phyloP scores from a whole-genome alignment of 73 alveolate genomes.

The Tetrahymena borealis region DNA sequence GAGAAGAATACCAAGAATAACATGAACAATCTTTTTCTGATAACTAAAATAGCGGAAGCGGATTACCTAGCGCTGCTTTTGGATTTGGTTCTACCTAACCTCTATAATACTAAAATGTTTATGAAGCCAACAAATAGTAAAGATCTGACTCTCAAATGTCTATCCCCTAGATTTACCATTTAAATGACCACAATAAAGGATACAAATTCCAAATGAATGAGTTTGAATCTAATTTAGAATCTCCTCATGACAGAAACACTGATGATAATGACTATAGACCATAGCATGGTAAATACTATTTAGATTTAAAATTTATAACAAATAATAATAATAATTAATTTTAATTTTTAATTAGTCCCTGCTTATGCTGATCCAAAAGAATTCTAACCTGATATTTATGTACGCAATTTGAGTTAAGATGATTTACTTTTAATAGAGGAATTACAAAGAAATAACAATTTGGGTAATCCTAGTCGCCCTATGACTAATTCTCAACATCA shows the following conservation, averaged over 20 bases:
- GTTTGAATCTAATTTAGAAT: not conserved
- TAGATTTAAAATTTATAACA: not conserved
- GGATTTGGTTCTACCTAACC: no score
- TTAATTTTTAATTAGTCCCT: not conserved
- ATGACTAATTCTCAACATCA: not conserved
- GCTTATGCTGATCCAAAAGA: not conserved
- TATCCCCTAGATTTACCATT: not conserved
- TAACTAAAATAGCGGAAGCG: no score
- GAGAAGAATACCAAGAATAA: not conserved
- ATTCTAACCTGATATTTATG: not conserved
- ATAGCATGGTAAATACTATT: not conserved
- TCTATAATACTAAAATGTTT: no score
- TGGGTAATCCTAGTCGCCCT: not conserved
- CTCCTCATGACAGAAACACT: not conserved
- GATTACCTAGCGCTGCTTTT: no score
- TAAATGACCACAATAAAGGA: not conserved
- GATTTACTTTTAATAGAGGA: not conserved
- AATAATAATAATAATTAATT: not conserved
- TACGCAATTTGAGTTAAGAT: not conserved
- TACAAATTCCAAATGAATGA: not conserved
- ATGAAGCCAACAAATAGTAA: no score
- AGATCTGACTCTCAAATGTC: not conserved
- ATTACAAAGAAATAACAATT: not conserved
- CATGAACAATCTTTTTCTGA: not conserved
- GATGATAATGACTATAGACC: not conserved